Evolutionary conservation across 257 asterid species (phyloP).

Genomic region (Rubia yunnanensis): DNA sequence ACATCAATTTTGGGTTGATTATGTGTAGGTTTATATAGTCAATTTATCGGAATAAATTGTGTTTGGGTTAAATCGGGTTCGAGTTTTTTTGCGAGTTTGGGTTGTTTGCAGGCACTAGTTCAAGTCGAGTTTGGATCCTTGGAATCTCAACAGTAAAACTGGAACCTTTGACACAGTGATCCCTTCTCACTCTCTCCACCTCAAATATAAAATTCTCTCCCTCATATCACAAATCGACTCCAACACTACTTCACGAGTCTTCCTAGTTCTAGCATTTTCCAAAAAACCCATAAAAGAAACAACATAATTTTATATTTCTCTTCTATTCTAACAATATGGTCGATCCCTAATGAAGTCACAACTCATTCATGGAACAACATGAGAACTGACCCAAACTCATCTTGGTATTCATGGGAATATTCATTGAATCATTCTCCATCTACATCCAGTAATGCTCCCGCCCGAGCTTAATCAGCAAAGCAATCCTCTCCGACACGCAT

Average conservation of each 20-base stretch:
- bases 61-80: too few relatives aligned
- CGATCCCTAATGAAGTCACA: slow-evolving; percentile 10
- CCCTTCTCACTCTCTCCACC: not conserved
- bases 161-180: not conserved
- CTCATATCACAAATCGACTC: too few relatives aligned
- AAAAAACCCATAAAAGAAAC: too few relatives aligned
- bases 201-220: not conserved
- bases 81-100: too few relatives aligned
- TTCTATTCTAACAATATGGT: not conserved
- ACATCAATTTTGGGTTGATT: too few relatives aligned
- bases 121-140: too few relatives aligned
- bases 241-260: too few relatives aligned
- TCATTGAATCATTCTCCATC: slow-evolving; percentile 30
- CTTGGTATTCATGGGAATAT: slow-evolving; percentile 69
- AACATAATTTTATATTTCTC: too few relatives aligned
- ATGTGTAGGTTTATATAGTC: too few relatives aligned
- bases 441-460: slow-evolving; percentile 78
- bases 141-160: not conserved
- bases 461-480: slow-evolving; percentile 21
- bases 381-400: slow-evolving; percentile 36
- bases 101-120: too few relatives aligned
- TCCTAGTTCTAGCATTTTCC: not conserved
- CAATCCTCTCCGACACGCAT: slow-evolving; percentile 24
- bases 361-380: slow-evolving; percentile 37
- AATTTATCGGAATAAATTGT: too few relatives aligned